These are phyloP conservation scores for Colletotrichum echinochloae DNA, from an alignment of 2,329 filamentous ascomycete genomes.

Conservation along the genomic window DNA sequence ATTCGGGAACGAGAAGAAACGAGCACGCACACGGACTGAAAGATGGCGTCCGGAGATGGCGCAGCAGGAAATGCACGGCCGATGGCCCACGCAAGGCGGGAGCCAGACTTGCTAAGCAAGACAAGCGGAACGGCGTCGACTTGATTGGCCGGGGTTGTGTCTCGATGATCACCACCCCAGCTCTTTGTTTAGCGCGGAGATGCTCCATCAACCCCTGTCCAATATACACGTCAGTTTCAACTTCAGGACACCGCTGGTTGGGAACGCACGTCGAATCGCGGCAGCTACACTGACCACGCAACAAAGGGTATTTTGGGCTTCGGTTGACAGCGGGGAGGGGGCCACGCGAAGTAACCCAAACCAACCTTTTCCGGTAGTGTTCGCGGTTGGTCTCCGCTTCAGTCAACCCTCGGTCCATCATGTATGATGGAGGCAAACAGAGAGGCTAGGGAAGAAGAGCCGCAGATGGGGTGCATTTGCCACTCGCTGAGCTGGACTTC, in stretches of 20 bases:
- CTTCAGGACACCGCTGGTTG: slow-evolving; percentile 39
- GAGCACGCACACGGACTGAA: slow-evolving; percentile 8
- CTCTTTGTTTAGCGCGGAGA: slow-evolving; percentile 28
- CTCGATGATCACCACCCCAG: slow-evolving; percentile 10
- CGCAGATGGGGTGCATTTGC: slow-evolving; percentile 22
- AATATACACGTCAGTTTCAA: slow-evolving; percentile 41
- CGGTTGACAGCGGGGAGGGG: slow-evolving; percentile 4
- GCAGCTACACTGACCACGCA: slow-evolving; percentile 11
- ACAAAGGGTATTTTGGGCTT: slow-evolving; percentile 31
- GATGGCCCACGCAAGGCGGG: slow-evolving; percentile 26
- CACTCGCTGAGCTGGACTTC: slow-evolving; percentile 6
- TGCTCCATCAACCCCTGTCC: slow-evolving; percentile 23
- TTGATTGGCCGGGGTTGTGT: slow-evolving; percentile 6
- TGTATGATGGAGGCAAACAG: slow-evolving; percentile 7
- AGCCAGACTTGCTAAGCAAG: slow-evolving; percentile 40
- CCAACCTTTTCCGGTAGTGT: slow-evolving; percentile 11
- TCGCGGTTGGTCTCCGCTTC: slow-evolving; percentile 33
- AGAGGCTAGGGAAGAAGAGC: slow-evolving; percentile 28
- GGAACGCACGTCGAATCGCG: slow-evolving; percentile 20
- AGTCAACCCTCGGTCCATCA: background rate
- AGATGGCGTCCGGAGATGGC: slow-evolving; percentile 20
- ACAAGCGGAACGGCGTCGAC: slow-evolving; percentile 34
- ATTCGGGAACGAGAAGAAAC: slow-evolving; percentile 15
- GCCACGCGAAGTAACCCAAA: background rate
- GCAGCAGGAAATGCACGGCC: slow-evolving; percentile 28